Evolutionary conservation across 2,329 filamentous ascomycete genomes (phyloP).

Genomic region (Penicillium sp.): DNA sequence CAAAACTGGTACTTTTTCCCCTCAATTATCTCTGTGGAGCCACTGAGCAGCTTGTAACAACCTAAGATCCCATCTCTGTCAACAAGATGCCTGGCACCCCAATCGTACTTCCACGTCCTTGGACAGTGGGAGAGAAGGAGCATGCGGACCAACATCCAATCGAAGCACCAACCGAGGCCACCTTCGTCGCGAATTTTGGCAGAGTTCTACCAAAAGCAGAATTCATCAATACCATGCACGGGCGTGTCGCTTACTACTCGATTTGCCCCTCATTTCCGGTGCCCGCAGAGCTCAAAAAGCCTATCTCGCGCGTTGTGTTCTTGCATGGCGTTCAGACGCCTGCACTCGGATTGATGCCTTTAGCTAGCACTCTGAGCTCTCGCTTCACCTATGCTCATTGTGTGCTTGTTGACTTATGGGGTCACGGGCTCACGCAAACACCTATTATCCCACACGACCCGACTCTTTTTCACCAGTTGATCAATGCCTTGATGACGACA

Average conservation of each 20-base stretch:
- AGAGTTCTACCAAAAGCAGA: constrained; percentile 23
- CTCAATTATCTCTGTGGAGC: too few relatives aligned
- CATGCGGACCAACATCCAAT: constrained; percentile 10
- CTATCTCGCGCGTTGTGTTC: constrained; percentile 44
- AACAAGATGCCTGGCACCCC: background rate
- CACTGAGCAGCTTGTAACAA: background rate
- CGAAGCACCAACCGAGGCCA: constrained; percentile 28
- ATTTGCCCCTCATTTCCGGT: constrained; percentile 2
- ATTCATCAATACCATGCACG: constrained; percentile 24
- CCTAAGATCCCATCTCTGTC: constrained; percentile 8
- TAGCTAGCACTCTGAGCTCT: constrained; percentile 42
- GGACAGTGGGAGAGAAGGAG: background rate
- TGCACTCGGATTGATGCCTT: constrained; percentile 53
- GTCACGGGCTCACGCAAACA: constrained; percentile 58
- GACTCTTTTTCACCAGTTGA: constrained; percentile 47
- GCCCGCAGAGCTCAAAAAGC: background rate
- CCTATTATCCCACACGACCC: constrained; percentile 49
- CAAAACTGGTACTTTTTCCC: too few relatives aligned
- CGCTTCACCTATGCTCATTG: constrained; percentile 44
- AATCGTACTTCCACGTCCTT: background rate
- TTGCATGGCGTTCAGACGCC: constrained; percentile 59
- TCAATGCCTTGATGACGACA: constrained; percentile 46
- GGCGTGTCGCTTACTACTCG: constrained; percentile 26
- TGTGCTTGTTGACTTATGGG: constrained; percentile 57
- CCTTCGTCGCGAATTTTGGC: constrained; percentile 29